phyloP scores from a whole-genome alignment of 2,329 filamentous ascomycete species.

The Xylaria multiplex region DNA sequence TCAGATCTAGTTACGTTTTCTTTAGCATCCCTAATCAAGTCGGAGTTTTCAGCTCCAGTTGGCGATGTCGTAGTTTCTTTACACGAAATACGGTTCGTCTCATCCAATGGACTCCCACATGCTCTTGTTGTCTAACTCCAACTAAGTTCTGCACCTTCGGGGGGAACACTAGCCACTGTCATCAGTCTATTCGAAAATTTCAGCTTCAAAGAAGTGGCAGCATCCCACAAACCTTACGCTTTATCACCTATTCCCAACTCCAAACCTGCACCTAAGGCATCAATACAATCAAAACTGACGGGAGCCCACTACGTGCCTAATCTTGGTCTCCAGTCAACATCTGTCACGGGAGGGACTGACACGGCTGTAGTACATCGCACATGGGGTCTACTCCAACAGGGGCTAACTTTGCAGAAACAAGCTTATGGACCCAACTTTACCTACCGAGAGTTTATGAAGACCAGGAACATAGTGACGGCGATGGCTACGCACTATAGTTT shows the following conservation, averaged over 20 bases:
- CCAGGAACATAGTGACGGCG: constrained; percentile 60
- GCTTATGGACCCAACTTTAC: constrained; percentile 71
- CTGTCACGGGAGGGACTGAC: constrained; percentile 61
- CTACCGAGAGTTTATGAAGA: constrained; percentile 64
- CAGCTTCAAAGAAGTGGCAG: constrained; percentile 58
- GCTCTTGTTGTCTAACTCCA: constrained; percentile 4
- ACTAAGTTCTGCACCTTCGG: constrained; percentile 64
- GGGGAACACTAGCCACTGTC: constrained; percentile 75
- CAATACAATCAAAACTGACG: constrained; percentile 58
- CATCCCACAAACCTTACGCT: constrained; percentile 61
- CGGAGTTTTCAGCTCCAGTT: constrained; percentile 60
- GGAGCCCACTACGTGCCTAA: constrained; percentile 61
- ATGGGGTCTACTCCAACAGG: constrained; percentile 68
- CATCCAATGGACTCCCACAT: neutral
- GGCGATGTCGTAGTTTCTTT: constrained; percentile 64
- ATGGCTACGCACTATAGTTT: constrained; percentile 62
- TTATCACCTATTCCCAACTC: constrained; percentile 65
- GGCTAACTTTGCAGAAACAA: constrained; percentile 56
- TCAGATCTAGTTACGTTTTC: constrained; percentile 68
- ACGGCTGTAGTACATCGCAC: constrained; percentile 66
- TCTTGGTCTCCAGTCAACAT: constrained; percentile 67
- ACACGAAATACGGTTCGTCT: constrained; percentile 53
- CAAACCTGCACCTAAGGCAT: constrained; percentile 47
- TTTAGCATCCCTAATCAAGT: constrained; percentile 61
- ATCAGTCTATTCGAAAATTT: constrained; percentile 68